Evolutionary conservation across 495 filamentous ascomycete genomes (phyloP).

Genomic region (Penicillium malachiteum): DNA sequence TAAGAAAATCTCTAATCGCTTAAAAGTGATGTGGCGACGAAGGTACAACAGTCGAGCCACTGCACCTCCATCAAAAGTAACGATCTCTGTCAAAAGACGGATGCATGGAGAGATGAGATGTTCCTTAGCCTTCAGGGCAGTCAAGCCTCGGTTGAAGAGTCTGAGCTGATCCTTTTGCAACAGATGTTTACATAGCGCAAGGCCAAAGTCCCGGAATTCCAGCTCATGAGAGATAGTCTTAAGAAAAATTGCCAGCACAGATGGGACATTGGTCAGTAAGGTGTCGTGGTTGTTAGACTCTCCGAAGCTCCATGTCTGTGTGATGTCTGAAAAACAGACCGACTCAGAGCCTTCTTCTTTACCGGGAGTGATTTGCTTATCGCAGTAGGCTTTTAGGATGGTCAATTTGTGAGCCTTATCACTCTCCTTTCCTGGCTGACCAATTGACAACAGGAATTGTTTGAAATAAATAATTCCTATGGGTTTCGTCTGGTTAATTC

Average conservation of each 20-base stretch:
- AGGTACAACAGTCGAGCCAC: conserved; percentile 69
- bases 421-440: conserved; percentile 47
- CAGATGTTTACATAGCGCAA: conserved; percentile 69
- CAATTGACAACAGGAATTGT: conserved; percentile 65
- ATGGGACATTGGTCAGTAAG: conserved; percentile 70
- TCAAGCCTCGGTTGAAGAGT: conserved; percentile 68
- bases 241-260: conserved; percentile 73
- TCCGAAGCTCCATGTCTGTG: conserved; percentile 77
- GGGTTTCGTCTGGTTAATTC: neutral
- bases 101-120: conserved; percentile 82
- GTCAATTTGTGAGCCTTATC: conserved; percentile 50
- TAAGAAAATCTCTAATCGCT: conserved; percentile 60
- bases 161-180: conserved; percentile 71
- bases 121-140: conserved; percentile 71
- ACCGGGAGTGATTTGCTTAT: conserved; percentile 58
- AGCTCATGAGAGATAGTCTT: conserved; percentile 67
- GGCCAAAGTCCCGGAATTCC: conserved; percentile 68
- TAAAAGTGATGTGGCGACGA: conserved; percentile 68
- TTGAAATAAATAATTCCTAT: conserved; percentile 76
- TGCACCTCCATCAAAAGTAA: conserved; percentile 77
- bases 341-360: conserved; percentile 54
- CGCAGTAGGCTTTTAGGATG: conserved; percentile 72
- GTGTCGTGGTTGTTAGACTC: conserved; percentile 69
- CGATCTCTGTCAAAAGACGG: conserved; percentile 74
- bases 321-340: conserved; percentile 67